phyloP scores from a whole-genome alignment of 2,329 filamentous ascomycete genomes.

The Nothophaeocryptopus gaeumannii region DNA sequence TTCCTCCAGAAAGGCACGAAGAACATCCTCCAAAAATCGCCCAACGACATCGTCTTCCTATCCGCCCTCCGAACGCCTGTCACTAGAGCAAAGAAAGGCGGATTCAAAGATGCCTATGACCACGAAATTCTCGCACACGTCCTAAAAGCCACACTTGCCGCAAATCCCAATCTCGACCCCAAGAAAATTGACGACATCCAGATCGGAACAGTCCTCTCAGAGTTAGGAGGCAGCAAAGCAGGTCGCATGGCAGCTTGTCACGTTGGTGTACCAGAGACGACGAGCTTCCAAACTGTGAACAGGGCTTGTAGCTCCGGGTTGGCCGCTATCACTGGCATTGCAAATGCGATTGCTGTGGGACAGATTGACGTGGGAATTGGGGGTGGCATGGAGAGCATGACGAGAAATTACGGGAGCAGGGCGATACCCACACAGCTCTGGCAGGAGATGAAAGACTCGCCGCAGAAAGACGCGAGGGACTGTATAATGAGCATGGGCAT shows the following conservation, averaged over 20 bases:
- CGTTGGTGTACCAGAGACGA: conserved; percentile 69
- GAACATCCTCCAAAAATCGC: conserved; percentile 72
- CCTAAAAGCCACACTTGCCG: conserved; percentile 65
- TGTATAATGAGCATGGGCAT: conserved; percentile 94
- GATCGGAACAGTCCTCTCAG: conserved; percentile 84
- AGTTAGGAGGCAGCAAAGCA: conserved; percentile 86
- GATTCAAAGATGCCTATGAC: conserved; percentile 82
- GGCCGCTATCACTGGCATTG: conserved; percentile 71
- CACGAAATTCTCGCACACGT: conserved; percentile 77
- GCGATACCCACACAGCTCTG: conserved; percentile 84
- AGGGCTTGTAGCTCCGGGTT: conserved; percentile 79
- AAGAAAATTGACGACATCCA: conserved; percentile 73
- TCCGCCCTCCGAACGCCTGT: conserved; percentile 87
- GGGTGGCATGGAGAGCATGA: conserved; percentile 96
- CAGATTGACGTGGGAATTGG: conserved; percentile 72
- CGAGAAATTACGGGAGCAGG: conserved; percentile 76
- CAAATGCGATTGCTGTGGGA: conserved; percentile 71
- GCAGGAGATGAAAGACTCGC: conserved; percentile 65
- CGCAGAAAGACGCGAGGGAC: conserved; percentile 68
- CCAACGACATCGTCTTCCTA: conserved; percentile 81
- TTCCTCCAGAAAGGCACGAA: conserved; percentile 58
- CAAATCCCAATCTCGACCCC: conserved; percentile 70
- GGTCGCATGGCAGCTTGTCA: conserved; percentile 88
- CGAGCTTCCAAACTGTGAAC: conserved; percentile 82
- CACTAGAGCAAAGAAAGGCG: conserved; percentile 77